Evolutionary conservation across 306 rosid genomes (phyloP).

Genomic region (Myrica gale): DNA sequence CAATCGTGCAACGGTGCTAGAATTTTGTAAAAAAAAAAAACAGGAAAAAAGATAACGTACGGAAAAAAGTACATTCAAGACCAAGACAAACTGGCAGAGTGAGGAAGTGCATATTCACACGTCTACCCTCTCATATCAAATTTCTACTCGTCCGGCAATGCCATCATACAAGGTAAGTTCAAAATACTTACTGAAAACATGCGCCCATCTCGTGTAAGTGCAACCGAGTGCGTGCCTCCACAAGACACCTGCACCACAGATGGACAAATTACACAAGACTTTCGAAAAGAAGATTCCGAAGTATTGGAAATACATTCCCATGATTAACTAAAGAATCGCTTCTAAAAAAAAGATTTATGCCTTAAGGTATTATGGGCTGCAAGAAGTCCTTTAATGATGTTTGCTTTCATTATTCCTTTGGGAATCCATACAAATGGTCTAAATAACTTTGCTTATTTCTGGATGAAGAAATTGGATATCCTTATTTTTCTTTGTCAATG

Average conservation of each 20-base stretch:
- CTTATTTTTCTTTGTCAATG: background rate
- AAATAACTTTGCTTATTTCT: too few relatives aligned
- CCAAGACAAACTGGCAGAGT: too few relatives aligned
- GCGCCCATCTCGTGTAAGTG: conserved; percentile 81
- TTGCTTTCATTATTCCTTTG: background rate
- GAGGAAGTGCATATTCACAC: background rate
- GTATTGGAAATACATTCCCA: too few relatives aligned
- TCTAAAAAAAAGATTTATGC: background rate
- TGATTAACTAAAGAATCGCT: background rate
- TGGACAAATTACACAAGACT: background rate
- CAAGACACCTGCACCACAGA: conserved; percentile 67
- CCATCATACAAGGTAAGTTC: background rate
- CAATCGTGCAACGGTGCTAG: background rate
- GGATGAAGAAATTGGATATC: background rate
- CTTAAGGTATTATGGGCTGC: background rate
- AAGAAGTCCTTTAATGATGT: background rate
- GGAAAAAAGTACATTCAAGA: too few relatives aligned
- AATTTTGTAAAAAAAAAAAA: too few relatives aligned
- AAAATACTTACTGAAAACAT: conserved; percentile 68
- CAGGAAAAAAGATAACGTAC: too few relatives aligned
- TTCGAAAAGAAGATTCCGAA: background rate
- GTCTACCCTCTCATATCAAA: background rate
- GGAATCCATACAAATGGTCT: background rate
- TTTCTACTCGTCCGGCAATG: background rate
- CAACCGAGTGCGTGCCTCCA: conserved; percentile 98